A percentile compares a stretch with the other conserved stretches of the same genome.
phyloP scores from a whole-genome alignment of 305 asterid species.

The Fraxinus ornus region DNA sequence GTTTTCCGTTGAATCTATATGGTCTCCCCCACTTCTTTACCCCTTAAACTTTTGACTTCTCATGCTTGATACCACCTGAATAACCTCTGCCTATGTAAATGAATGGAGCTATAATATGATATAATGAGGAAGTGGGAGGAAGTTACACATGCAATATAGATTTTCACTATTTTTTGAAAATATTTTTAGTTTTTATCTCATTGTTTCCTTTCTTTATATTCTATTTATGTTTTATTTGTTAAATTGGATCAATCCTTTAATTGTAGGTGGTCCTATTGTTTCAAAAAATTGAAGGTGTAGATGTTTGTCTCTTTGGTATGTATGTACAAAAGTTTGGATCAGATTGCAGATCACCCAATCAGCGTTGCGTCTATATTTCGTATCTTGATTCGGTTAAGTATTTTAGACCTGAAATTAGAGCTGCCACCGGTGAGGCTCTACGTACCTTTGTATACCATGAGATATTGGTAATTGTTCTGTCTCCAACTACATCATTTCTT shows the following conservation, averaged over 20 bases:
- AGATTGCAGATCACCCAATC: conserved; percentile 65
- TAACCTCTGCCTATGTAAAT: neutral
- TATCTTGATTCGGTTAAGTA: conserved; percentile 76
- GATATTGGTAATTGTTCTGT: conserved; percentile 43
- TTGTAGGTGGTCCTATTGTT: neutral
- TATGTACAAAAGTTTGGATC: conserved; percentile 76
- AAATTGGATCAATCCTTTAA: neutral
- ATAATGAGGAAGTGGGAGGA: neutral
- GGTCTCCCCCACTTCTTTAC: neutral
- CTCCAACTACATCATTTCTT: neutral
- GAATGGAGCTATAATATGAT: neutral
- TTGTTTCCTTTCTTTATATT: neutral
- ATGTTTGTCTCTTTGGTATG: neutral
- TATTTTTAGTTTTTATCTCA: neutral
- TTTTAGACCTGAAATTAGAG: conserved; percentile 59
- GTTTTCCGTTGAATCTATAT: neutral
- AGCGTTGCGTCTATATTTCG: conserved; percentile 62
- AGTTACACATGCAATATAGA: neutral
- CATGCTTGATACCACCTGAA: neutral
- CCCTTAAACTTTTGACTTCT: neutral
- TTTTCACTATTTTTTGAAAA: neutral
- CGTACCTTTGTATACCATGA: conserved; percentile 79
- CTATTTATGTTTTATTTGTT: no score
- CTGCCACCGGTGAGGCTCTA: conserved; percentile 55
- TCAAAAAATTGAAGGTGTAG: neutral